Percentiles rank a stretch among this genome's conserved stretches.
These are phyloP conservation scores for Pythium sukuiense DNA, from an alignment of 352 stramenopile genomes.

Conservation along the genomic window DNA sequence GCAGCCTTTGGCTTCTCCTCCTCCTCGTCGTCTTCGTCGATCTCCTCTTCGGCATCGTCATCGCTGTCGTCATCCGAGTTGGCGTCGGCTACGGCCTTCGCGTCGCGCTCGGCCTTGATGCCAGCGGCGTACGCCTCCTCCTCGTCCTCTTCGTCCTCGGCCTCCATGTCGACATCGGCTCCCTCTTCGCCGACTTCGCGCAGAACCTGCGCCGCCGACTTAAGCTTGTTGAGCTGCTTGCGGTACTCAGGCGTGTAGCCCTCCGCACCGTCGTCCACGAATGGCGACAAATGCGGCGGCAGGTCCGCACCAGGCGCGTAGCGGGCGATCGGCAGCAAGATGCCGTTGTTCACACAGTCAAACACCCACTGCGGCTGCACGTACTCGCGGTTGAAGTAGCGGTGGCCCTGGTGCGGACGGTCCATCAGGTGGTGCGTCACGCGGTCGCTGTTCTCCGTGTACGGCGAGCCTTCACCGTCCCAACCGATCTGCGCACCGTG, in stretches of 20 bases:
- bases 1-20: conserved; percentile 37
- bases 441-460: conserved; percentile 84
- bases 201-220: conserved; percentile 76
- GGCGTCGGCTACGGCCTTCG: conserved; percentile 31
- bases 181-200: conserved; percentile 53
- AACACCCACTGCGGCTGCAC: conserved; percentile 99
- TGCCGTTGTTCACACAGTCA: conserved; percentile 96
- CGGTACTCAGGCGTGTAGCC: conserved; percentile 97
- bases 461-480: conserved; percentile 93
- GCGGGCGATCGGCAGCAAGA: conserved; percentile 91
- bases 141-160: conserved; percentile 48
- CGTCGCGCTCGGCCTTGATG: conserved; percentile 68
- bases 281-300: conserved; percentile 93
- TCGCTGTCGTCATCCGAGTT: conserved; percentile 40
- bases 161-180: conserved; percentile 36
- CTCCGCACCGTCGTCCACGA: conserved; percentile 96
- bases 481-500: conserved; percentile 96
- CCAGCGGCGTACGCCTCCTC: conserved; percentile 73
- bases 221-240: conserved; percentile 86
- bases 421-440: conserved; percentile 99
- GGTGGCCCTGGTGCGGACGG: conserved; percentile 88
- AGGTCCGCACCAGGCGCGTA: conserved; percentile 94
- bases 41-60: conserved; percentile 46
- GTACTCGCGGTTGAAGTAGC: conserved; percentile 94
- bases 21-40: conserved; percentile 36